A percentile compares a stretch with the other conserved stretches of the same genome.
Conservation (phyloP, 2,329 filamentous ascomycete genomes). For the Aspergillus glaucus region DNA sequence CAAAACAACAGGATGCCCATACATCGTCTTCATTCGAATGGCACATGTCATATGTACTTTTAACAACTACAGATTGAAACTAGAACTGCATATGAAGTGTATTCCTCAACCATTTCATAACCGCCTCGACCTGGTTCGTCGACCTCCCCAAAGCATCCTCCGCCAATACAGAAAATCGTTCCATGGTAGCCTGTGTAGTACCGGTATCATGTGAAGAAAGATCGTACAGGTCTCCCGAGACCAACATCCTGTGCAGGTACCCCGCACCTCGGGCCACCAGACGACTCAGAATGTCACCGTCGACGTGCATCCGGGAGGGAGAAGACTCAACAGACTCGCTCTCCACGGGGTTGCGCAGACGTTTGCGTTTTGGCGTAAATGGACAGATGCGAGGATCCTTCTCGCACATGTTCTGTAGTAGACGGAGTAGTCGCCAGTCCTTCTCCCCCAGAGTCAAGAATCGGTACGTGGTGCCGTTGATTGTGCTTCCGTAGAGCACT, state of each 20-base stretch:
- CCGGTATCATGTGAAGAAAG: slow-evolving; percentile 6
- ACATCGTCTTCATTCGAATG: too few species aligned
- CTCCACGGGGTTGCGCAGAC: slow-evolving; percentile 20
- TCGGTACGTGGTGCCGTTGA: slow-evolving; percentile 64
- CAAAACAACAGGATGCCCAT: neutral
- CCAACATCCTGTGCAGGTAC: slow-evolving; percentile 27
- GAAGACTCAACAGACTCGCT: slow-evolving; percentile 38
- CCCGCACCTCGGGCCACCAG: slow-evolving; percentile 43
- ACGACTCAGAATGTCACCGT: slow-evolving; percentile 59
- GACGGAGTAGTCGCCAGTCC: slow-evolving; percentile 62
- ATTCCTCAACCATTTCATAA: slow-evolving; percentile 31
- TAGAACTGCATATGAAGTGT: slow-evolving; percentile 23
- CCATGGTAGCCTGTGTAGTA: slow-evolving; percentile 17
- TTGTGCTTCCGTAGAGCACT: slow-evolving; percentile 58
- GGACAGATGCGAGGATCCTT: slow-evolving; percentile 46
- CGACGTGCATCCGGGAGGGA: slow-evolving; percentile 54
- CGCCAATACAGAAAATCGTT: slow-evolving; percentile 46
- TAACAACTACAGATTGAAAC: neutral
- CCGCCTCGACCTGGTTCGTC: slow-evolving; percentile 18
- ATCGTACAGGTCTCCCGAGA: slow-evolving; percentile 12
- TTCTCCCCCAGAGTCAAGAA: slow-evolving; percentile 60
- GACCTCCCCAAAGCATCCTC: slow-evolving; percentile 41
- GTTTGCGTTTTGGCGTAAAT: slow-evolving; percentile 35
- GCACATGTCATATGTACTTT: too few species aligned
- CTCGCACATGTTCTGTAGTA: slow-evolving; percentile 64